Evolutionary conservation across 257 asterid genomes (phyloP).

Genomic region (Solanum peruvianum): DNA sequence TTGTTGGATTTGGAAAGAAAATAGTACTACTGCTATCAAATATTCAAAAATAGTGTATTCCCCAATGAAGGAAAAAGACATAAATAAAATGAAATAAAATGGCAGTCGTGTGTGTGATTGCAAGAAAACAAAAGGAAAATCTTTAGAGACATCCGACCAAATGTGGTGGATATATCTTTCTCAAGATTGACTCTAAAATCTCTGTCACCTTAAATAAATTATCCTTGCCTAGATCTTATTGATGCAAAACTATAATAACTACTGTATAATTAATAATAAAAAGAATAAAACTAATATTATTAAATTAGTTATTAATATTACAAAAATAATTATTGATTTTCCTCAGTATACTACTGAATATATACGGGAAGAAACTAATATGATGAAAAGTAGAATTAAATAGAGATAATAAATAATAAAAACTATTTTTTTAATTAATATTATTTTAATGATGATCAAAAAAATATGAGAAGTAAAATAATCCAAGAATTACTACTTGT

Average conservation of each 20-base stretch:
- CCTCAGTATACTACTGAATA: background rate
- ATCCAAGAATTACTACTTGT: too few species aligned
- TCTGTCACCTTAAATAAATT: conserved; percentile 13
- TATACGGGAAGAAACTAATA: too few species aligned
- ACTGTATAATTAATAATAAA: background rate
- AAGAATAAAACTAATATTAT: background rate
- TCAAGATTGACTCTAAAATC: conserved; percentile 22
- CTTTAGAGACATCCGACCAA: conserved; percentile 23
- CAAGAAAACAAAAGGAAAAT: background rate
- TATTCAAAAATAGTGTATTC: background rate
- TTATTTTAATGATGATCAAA: background rate
- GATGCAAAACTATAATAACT: background rate
- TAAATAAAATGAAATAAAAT: background rate
- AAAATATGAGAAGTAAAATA: background rate
- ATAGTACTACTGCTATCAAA: background rate
- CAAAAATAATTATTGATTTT: background rate
- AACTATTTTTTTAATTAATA: background rate
- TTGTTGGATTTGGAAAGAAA: background rate
- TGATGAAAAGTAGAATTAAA: too few species aligned
- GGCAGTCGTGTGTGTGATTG: background rate
- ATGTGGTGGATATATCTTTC: conserved; percentile 28
- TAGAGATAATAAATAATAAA: too few species aligned
- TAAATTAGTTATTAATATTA: background rate
- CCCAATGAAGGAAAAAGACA: background rate
- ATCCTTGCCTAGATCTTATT: background rate